Base-by-base conservation (phyloP, 306 rosid species). In the Hylodesmum podocarpum region DNA sequence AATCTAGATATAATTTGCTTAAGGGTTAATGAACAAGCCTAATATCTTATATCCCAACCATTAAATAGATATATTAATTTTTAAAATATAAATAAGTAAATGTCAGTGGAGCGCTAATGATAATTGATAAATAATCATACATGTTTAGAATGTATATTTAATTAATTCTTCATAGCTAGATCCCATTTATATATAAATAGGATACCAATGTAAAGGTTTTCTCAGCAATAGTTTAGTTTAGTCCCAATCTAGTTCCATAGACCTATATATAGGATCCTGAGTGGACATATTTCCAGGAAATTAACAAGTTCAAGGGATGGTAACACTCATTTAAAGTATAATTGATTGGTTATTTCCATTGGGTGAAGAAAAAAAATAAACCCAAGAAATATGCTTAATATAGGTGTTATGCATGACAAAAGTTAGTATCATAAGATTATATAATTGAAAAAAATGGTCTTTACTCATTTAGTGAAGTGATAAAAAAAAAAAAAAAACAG, bases 381-480 rank as follows among this genome's bases (percentile, higher is more conserved):
- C n/a, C 34, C 21, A 28, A 16, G 2, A 46, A 33, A 75, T 29
- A 3, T 53, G 36, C 40, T 31, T 16, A 10, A 36, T 22, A 8
- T 41, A n/a, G 25, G 28, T n/a, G 31, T 28, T 18, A 63, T 28
- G 79, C 39, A 44, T 14, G 66, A 40, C 15, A 75, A 39, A 28
- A 49, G 70, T 12, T 53, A 63, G 37, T 31, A 53, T 40, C 73
- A 55, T 40, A 65, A 6, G 14, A 22, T 73, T 25, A 36, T 28
- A 21, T 69, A 31, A 75, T 44, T 46, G 57, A 82, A 64, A 71
- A 75, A 66, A 58, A 82, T 39, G 43, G 50, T 25, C 64, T 43
- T 43, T 39, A 54, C 36, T 79, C 22, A 80, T 66, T 75, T 57
- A 64, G 75, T 76, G 69, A 85, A 85, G 43, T 70, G 64, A 66